Base-by-base conservation (phyloP, 148 eudicot genomes). In the Camellia lanceoleosa region DNA sequence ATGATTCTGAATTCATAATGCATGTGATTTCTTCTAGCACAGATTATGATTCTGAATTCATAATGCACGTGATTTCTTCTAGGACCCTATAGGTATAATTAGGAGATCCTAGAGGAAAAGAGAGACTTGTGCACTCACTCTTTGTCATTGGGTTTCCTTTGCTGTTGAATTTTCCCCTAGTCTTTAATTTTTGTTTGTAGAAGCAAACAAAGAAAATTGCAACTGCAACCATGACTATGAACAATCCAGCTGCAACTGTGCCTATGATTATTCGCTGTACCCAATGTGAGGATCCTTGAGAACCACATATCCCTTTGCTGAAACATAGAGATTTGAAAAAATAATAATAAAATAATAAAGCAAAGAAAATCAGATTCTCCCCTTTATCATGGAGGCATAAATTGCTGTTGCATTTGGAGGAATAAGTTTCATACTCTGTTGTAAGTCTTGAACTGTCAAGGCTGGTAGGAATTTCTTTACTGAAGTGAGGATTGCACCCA, bases 401-500 rank as follows among this genome's bases (percentile, higher is more conserved):
- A 11, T 59, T 78, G 43, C 12, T 54, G 0, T 3, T 78, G 58
- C 38, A 6, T 56, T 60, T 64, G 5, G 30, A 78, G 49, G 18
- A 11, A 38, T 78, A 46, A 59, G 47, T 9, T 62, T 75, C 83
- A 60, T 86, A 89, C 91, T 87, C 89, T 71, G 91, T 85, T 18
- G 73, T 55, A 74, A 89, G 74, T 73, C 71, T 81, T 65, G 89
- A 76, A 71, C 68, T 81, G 75, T 81, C 64, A 69, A 82, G 44
- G 75, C 56, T 81, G 72, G 77, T 71, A 55, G 85, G 74, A 76
- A 79, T 61, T 55, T 71, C 80, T 83, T 66, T 78, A 77, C 76
- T 80, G 68, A 87, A 67, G 46, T 70, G 68, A 52, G 83, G 74
- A 82, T 87, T 89, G 86, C 91, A 86, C 52, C 91, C 85, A 58